Percentiles rank a stretch among this genome's conserved stretches.
phyloP scores from a whole-genome alignment of 148 eudicot genomes.

The Fagopyrum tataricum region DNA sequence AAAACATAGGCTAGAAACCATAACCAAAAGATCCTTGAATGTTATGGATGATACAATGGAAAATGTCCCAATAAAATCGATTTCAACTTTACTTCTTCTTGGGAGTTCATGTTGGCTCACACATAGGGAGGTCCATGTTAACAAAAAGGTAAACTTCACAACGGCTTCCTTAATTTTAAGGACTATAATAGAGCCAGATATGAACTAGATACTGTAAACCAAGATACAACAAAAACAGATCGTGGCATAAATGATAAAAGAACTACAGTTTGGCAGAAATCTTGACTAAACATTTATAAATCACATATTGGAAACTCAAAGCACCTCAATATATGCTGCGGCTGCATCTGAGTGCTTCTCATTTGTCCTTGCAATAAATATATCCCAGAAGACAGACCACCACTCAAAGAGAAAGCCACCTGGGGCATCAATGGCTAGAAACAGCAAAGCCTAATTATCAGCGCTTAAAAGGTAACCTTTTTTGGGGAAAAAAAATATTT shows the following conservation, averaged over 20 bases:
- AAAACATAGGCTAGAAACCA: neutral
- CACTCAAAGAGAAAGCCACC: slow-evolving; percentile 48
- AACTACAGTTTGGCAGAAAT: neutral
- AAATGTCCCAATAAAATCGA: neutral
- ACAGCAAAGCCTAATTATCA: slow-evolving; percentile 7
- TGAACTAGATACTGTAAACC: neutral
- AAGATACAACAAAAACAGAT: neutral
- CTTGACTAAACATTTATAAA: neutral
- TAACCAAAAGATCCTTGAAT: neutral
- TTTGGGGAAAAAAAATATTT: neutral
- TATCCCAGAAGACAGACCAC: slow-evolving; percentile 55
- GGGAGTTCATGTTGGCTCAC: neutral
- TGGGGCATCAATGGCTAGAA: slow-evolving; percentile 43
- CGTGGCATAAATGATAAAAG: neutral
- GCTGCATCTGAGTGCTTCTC: slow-evolving; percentile 39
- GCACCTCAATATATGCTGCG: slow-evolving; percentile 38
- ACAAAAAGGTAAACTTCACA: neutral
- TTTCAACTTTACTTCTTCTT: neutral
- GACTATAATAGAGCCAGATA: neutral
- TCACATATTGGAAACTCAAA: neutral
- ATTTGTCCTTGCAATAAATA: slow-evolving; percentile 40
- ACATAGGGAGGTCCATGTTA: neutral
- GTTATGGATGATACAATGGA: neutral
- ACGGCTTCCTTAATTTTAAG: neutral
- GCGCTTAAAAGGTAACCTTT: neutral